A percentile compares a stretch with the other conserved stretches of the same genome.
Conservation (phyloP, 768 basidiomycete genomes). For the Porphyrellus cyaneotinctus region DNA sequence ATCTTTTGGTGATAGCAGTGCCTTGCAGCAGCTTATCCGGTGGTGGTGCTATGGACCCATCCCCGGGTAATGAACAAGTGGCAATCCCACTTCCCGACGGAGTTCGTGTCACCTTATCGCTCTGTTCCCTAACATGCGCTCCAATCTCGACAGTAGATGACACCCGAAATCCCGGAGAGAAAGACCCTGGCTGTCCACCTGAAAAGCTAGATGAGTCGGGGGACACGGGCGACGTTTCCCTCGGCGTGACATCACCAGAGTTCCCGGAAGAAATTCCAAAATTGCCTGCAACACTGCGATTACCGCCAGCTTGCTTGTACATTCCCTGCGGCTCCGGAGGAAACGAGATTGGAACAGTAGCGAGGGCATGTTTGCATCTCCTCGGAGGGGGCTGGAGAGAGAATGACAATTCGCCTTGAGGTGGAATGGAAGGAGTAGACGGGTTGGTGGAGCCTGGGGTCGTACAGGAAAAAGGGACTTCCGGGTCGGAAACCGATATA, state of each 20-base stretch:
- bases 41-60: conserved; percentile 24
- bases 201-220: conserved; percentile 4
- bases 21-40: conserved; percentile 26
- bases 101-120: background rate
- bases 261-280: conserved; percentile 23
- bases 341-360: background rate
- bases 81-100: background rate
- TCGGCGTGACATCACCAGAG: conserved; percentile 8
- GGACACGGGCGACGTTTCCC: conserved; percentile 8
- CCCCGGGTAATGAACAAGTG: background rate
- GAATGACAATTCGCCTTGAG: conserved; percentile 28
- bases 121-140: background rate
- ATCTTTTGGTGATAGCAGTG: conserved; percentile 37
- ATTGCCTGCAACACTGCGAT: conserved; percentile 29
- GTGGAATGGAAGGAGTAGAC: conserved; percentile 23
- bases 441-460: conserved; percentile 24
- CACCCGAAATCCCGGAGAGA: background rate
- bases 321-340: conserved; percentile 15
- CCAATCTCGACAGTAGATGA: conserved; percentile 1
- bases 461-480: conserved; percentile 25
- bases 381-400: conserved; percentile 35
- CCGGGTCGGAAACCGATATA: conserved; percentile 9
- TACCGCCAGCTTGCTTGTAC: conserved; percentile 25
- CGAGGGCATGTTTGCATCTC: conserved; percentile 21
- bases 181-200: background rate